These are phyloP conservation scores for Boletus tomentosulus DNA, from an alignment of 768 basidiomycete species.

Conservation along the genomic window DNA sequence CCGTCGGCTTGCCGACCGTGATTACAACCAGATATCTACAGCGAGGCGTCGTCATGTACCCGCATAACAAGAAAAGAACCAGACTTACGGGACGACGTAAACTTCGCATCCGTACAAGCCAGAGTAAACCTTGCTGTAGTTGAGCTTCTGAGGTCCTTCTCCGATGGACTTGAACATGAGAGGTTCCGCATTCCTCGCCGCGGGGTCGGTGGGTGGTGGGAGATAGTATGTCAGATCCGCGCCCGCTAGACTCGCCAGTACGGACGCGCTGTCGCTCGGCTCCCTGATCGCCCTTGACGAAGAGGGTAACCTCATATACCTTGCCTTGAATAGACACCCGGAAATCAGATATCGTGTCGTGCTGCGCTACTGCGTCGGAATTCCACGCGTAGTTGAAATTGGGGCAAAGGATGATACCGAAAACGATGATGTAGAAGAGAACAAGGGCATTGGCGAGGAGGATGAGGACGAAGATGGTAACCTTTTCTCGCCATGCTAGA, in stretches of 20 bases:
- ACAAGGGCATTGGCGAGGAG: constrained; percentile 48
- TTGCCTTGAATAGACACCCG: constrained; percentile 61
- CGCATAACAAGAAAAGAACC: background rate
- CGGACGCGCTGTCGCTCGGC: constrained; percentile 44
- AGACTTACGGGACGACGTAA: constrained; percentile 59
- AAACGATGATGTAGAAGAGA: constrained; percentile 64
- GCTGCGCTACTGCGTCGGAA: constrained; percentile 44
- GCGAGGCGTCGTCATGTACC: background rate
- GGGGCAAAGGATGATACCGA: constrained; percentile 60
- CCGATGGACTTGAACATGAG: constrained; percentile 67
- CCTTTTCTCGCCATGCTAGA: constrained; percentile 67
- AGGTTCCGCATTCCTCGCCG: constrained; percentile 58
- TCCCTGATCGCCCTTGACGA: constrained; percentile 57
- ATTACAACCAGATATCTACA: constrained; percentile 55
- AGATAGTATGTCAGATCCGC: constrained; percentile 61
- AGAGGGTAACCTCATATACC: constrained; percentile 59
- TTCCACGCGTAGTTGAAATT: constrained; percentile 60
- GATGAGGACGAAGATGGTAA: constrained; percentile 61
- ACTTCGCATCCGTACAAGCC: constrained; percentile 69
- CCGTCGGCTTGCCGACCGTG: constrained; percentile 66
- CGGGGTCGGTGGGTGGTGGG: constrained; percentile 56
- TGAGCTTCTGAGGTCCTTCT: constrained; percentile 61
- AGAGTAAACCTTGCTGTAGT: constrained; percentile 69
- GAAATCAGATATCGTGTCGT: constrained; percentile 49
- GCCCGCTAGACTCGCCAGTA: constrained; percentile 54